Conservation (phyloP, 345 rosid genomes). For the Clarkia xantiana region DNA sequence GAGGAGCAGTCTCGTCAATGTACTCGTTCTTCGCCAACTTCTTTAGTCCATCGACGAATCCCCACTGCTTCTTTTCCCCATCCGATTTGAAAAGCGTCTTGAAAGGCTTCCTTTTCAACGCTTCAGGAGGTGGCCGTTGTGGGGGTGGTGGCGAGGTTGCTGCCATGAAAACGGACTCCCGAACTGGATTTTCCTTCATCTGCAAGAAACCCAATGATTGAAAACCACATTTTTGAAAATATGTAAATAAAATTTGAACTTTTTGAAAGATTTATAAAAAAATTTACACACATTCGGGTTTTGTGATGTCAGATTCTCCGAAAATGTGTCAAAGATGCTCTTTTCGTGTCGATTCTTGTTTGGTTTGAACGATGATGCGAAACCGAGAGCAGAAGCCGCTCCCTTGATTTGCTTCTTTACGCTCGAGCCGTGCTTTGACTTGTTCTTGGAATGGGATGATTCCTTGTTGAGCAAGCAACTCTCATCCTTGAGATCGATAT, state of each 20-base stretch:
- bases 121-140: conserved; percentile 9
- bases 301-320: conserved; percentile 2
- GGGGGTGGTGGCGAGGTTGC: conserved; percentile 19
- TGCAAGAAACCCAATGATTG: not conserved
- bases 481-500: conserved; percentile 54
- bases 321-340: conserved; percentile 31
- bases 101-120: conserved; percentile 37
- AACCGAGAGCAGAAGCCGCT: conserved; percentile 46
- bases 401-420: conserved; percentile 44
- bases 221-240: too few species aligned
- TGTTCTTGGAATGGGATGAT: conserved; percentile 20
- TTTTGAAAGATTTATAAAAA: too few species aligned
- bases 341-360: conserved; percentile 22
- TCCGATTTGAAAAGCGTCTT: conserved; percentile 17
- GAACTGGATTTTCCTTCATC: conserved; percentile 28
- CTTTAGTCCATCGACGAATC: conserved; percentile 35
- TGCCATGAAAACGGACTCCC: conserved; percentile 48
- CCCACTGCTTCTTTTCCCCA: conserved; percentile 41
- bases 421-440: conserved; percentile 5
- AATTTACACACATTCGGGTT: too few species aligned
- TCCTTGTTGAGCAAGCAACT: conserved; percentile 19
- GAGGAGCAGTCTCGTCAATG: conserved; percentile 48
- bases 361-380: conserved; percentile 27
- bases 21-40: conserved; percentile 51
- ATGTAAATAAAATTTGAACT: too few species aligned